Evolutionary conservation across 2,329 filamentous ascomycete species (phyloP).

Genomic region (Clonostachys byssicola): DNA sequence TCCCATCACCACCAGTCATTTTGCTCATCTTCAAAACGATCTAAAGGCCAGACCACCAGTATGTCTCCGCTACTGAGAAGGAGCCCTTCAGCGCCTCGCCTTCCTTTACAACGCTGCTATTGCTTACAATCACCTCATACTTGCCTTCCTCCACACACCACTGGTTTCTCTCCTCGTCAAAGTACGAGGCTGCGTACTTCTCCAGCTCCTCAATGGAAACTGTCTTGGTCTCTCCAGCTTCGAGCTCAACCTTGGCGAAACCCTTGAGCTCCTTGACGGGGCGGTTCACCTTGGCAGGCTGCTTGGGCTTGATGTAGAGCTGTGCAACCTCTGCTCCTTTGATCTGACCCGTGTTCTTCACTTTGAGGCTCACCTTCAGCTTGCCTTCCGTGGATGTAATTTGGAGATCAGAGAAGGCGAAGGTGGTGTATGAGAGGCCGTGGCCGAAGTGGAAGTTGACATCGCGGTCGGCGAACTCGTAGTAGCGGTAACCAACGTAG

Average conservation of each 20-base stretch:
- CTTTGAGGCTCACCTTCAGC: constrained; percentile 39
- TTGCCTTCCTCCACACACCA: constrained; percentile 65
- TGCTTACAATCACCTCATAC: constrained; percentile 58
- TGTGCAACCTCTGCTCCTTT: constrained; percentile 53
- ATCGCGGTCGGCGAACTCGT: constrained; percentile 63
- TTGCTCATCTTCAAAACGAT: too few relatives aligned
- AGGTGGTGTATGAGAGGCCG: constrained; percentile 74
- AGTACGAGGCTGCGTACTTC: constrained; percentile 62
- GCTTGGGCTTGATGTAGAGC: constrained; percentile 45
- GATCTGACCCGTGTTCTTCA: constrained; percentile 58
- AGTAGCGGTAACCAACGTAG: constrained; percentile 78
- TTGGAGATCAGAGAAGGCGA: constrained; percentile 47
- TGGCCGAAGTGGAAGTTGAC: constrained; percentile 77
- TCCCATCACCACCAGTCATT: too few relatives aligned
- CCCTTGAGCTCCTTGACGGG: constrained; percentile 62
- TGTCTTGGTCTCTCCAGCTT: constrained; percentile 52
- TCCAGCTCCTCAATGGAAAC: constrained; percentile 53
- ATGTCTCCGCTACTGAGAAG: constrained; percentile 56
- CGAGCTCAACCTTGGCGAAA: constrained; percentile 60
- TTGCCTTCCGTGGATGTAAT: constrained; percentile 42
- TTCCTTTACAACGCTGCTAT: constrained; percentile 45
- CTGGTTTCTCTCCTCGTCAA: constrained; percentile 61
- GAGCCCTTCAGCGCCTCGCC: constrained; percentile 15
- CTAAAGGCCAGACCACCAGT: constrained; percentile 64
- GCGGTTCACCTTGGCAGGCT: constrained; percentile 45